Base-by-base conservation (phyloP, 1,139 yeast genomes). In the Geotrichum aggregatum region DNA sequence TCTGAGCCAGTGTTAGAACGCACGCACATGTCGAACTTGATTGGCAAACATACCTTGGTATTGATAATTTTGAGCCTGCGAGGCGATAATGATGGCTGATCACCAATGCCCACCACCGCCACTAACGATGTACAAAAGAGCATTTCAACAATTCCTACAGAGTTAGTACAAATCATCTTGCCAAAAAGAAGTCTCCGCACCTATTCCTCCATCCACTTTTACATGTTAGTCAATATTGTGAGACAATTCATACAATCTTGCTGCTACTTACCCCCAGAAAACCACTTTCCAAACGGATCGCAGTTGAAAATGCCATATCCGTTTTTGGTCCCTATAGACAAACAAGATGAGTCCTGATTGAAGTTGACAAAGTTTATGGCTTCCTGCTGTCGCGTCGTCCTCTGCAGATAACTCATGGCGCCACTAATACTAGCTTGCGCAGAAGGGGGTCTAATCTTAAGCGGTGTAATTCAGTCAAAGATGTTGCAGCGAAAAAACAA, bases 251-350 rank as follows among this genome's bases (percentile, higher is more conserved):
- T n/a, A 18, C 4, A 22, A 11, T 8, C 21, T 18, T 22, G 30
- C 10, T 13, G 3, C 16, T 19, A 57, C 69, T 65, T 68, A 55
- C 73, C 65, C 57, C 76, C 76, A 21, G 77, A 78, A 63, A 80
- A 87, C 63, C 94, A 87, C 61, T 81, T 81, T 13, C 95, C 95
- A 66, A 91, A 87, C 1, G 98, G 96, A 55, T 83, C 87, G 70
- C 96, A 88, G 66, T 86, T 87, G 74, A 82, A 91, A 49, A 92
- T 85, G 61, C 80, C 81, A 68, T 87, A 88, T n/a, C 95, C 94
- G 52, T 73, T 73, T 45, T 78, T 77, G 8, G 87, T 77, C 1
- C 96, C 97, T 5, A 88, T 79, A 1, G 96, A 88, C 28, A 91
- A 77, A 66, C 97, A 91, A 54, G 89, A 76, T 54, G 86, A 85